A percentile compares a stretch with the other conserved stretches of the same genome.
Evolutionary conservation across 1,139 yeast species (phyloP).

Genomic region (Ogataea hybrid): DNA sequence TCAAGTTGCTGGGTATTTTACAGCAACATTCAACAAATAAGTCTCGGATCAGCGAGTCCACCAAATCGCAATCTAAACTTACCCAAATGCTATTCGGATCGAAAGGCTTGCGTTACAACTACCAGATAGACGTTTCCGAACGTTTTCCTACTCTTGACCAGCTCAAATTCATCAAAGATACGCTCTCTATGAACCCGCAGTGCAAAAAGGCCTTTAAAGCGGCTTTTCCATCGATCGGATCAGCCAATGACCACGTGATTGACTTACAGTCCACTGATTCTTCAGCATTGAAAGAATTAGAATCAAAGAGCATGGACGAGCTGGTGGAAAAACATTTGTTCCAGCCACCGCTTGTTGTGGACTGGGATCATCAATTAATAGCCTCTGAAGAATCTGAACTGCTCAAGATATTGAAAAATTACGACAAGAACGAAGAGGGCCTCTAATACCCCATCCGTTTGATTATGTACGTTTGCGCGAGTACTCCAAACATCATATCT

Average conservation of each 20-base stretch:
- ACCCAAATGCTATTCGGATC: slow-evolving; percentile 14
- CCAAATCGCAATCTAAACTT: slow-evolving; percentile 4
- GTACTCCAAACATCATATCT: slow-evolving; percentile 73
- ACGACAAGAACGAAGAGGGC: slow-evolving; percentile 21
- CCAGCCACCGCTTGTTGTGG: slow-evolving; percentile 52
- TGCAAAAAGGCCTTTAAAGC: slow-evolving; percentile 27
- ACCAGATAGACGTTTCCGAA: slow-evolving; percentile 24
- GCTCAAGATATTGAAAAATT: slow-evolving; percentile 25
- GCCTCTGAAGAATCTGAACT: slow-evolving; percentile 47
- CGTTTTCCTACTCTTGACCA: slow-evolving; percentile 30
- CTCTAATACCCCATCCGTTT: slow-evolving; percentile 75
- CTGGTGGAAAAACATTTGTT: slow-evolving; percentile 27
- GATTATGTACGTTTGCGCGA: slow-evolving; percentile 88
- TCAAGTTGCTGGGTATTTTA: slow-evolving; percentile 13
- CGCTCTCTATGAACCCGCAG: slow-evolving; percentile 26
- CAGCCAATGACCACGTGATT: slow-evolving; percentile 15
- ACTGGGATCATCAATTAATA: slow-evolving; percentile 51
- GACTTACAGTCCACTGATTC: slow-evolving; percentile 21
- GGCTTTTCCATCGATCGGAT: slow-evolving; percentile 28
- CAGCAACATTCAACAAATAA: slow-evolving; percentile 15
- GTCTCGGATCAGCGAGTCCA: slow-evolving; percentile 5
- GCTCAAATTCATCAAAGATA: slow-evolving; percentile 25
- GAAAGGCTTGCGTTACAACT: slow-evolving; percentile 18
- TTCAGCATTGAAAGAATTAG: slow-evolving; percentile 9
- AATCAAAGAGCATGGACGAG: slow-evolving; percentile 19